Evolutionary conservation across 495 filamentous ascomycete species (phyloP).

Genomic region (Aspergillus cavernicola): DNA sequence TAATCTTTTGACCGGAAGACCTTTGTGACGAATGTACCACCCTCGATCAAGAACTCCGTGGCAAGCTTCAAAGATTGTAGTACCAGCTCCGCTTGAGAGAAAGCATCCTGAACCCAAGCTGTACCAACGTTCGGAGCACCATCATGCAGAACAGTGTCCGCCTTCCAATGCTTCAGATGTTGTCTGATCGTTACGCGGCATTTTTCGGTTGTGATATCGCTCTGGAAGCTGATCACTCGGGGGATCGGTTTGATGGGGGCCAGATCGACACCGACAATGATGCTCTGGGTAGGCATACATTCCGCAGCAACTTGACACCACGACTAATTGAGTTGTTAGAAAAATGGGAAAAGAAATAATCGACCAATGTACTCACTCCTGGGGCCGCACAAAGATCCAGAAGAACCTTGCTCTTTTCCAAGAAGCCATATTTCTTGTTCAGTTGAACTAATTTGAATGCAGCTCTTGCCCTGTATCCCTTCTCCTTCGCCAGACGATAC

Average conservation of each 20-base stretch:
- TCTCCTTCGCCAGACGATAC: slow-evolving; percentile 95
- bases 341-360: neutral
- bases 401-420: slow-evolving; percentile 92
- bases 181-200: slow-evolving; percentile 86
- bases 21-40: slow-evolving; percentile 95
- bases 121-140: slow-evolving; percentile 97
- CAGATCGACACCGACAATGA: slow-evolving; percentile 94
- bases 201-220: slow-evolving; percentile 97
- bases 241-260: slow-evolving; percentile 95
- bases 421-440: slow-evolving; percentile 97
- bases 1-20: slow-evolving; percentile 98
- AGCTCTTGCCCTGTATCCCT: slow-evolving; percentile 92
- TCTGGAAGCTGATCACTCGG: slow-evolving; percentile 89
- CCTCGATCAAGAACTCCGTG: slow-evolving; percentile 86
- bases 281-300: slow-evolving; percentile 82
- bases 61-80: slow-evolving; percentile 89
- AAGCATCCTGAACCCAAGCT: slow-evolving; percentile 98
- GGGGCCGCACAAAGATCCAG: slow-evolving; percentile 97
- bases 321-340: slow-evolving; percentile 53
- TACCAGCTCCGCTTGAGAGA: slow-evolving; percentile 93
- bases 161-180: slow-evolving; percentile 96
- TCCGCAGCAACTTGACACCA: slow-evolving; percentile 99
- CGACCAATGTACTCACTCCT: slow-evolving; percentile 61
- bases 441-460: slow-evolving; percentile 98
- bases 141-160: slow-evolving; percentile 95